Evolutionary conservation across 192 early-diverging fungal species (phyloP).

Genomic region (Mortierella alpina): DNA sequence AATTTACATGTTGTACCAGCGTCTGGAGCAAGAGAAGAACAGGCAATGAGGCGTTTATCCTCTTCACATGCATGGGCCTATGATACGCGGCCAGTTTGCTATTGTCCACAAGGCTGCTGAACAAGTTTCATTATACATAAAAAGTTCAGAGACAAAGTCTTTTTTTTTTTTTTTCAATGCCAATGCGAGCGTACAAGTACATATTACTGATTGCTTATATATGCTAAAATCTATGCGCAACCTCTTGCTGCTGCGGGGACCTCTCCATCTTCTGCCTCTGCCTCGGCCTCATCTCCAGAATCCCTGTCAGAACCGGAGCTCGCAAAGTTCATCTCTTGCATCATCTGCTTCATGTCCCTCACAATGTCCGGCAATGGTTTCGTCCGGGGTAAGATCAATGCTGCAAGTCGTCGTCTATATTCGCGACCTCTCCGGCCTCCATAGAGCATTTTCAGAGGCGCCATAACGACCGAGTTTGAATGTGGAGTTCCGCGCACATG

Average conservation of each 20-base stretch:
- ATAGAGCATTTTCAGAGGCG: conserved; percentile 58
- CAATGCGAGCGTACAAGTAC: background rate
- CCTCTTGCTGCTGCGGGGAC: background rate
- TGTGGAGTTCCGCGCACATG: conserved; percentile 45
- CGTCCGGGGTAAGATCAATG: conserved; percentile 23
- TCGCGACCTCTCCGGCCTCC: conserved; percentile 44
- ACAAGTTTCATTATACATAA: no score
- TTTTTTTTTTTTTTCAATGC: background rate
- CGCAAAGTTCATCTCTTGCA: conserved; percentile 37
- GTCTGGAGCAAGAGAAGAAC: conserved; percentile 85
- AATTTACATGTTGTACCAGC: conserved; percentile 88
- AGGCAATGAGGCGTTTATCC: conserved; percentile 32
- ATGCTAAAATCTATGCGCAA: no score
- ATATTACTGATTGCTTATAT: no score
- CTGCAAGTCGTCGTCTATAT: conserved; percentile 47
- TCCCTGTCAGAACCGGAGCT: background rate
- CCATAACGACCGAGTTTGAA: conserved; percentile 52
- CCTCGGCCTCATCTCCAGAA: background rate
- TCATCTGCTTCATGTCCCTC: conserved; percentile 22
- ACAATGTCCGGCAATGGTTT: conserved; percentile 42
- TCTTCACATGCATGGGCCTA: background rate
- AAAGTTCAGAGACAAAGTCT: no score
- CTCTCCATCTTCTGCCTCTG: conserved; percentile 2
- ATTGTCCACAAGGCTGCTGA: no score
- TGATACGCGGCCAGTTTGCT: no score